phyloP scores from a whole-genome alignment of 805 yeast species.

The Suhomyces canberraensis region DNA sequence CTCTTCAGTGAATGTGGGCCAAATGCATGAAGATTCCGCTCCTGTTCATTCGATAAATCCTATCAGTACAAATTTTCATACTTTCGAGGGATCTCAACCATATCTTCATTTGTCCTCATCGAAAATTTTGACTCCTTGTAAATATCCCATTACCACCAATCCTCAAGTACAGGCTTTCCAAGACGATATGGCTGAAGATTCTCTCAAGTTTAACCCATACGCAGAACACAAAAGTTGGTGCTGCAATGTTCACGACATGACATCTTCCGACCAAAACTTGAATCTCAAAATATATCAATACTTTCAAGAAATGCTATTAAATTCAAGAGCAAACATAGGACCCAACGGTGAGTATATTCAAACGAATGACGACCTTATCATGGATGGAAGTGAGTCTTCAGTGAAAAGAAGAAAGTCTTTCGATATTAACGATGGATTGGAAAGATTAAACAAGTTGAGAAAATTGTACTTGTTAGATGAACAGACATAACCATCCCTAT shows the following conservation, averaged over 20 bases:
- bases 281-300: conserved; percentile 15
- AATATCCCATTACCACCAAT: conserved; percentile 18
- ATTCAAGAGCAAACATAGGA: conserved; percentile 23
- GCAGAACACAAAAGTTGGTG: conserved; percentile 40
- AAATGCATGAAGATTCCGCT: not conserved
- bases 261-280: conserved; percentile 3
- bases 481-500: not conserved
- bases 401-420: conserved; percentile 20
- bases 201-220: conserved; percentile 16
- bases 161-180: conserved; percentile 5
- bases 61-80: not conserved
- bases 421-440: conserved; percentile 33
- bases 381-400: not conserved
- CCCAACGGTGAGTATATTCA: conserved; percentile 22
- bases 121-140: conserved; percentile 28
- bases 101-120: conserved; percentile 18
- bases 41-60: conserved; percentile 7
- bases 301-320: conserved; percentile 19
- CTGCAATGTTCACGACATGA: conserved; percentile 16
- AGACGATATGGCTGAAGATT: conserved; percentile 7
- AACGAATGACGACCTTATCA: conserved; percentile 8
- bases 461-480: conserved; percentile 29
- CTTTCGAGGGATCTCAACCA: not conserved
- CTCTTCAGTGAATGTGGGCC: not conserved
- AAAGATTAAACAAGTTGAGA: conserved; percentile 31